Percentiles rank a stretch among this genome's conserved stretches.
Conservation (phyloP, 2,329 filamentous ascomycete genomes). For the Akanthomyces uredinophilus region DNA sequence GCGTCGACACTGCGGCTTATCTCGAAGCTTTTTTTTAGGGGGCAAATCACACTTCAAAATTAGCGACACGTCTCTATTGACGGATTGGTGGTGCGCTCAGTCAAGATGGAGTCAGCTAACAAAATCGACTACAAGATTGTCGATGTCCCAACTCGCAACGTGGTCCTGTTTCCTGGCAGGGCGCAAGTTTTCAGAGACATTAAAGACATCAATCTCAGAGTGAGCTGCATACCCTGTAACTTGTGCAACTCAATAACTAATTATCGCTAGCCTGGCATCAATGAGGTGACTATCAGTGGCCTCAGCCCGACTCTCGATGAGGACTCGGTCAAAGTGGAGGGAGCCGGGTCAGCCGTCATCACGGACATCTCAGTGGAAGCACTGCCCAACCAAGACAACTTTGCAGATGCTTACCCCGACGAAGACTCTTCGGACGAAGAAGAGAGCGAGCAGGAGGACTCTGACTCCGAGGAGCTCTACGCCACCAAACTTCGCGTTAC, state of each 20-base stretch:
- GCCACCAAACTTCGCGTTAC: constrained; percentile 28
- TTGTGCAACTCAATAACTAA: background rate
- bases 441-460: constrained; percentile 23
- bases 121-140: constrained; percentile 50
- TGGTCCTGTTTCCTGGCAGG: constrained; percentile 57
- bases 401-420: constrained; percentile 49
- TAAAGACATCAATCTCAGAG: constrained; percentile 36
- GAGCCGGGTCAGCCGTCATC: constrained; percentile 50
- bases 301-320: constrained; percentile 51
- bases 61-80: background rate
- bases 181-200: constrained; percentile 59
- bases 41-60: background rate
- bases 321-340: constrained; percentile 57
- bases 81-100: background rate
- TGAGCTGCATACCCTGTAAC: background rate
- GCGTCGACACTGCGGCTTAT: background rate
- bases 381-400: constrained; percentile 49
- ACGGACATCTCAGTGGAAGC: constrained; percentile 57
- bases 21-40: background rate
- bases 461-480: constrained; percentile 22
- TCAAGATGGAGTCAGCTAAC: constrained; percentile 34
- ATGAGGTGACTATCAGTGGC: constrained; percentile 53
- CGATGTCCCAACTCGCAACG: constrained; percentile 53
- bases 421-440: constrained; percentile 33
- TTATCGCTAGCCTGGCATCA: constrained; percentile 44